Conservation (phyloP, 73 alveolate species). For the Blepharisma japonicum region DNA sequence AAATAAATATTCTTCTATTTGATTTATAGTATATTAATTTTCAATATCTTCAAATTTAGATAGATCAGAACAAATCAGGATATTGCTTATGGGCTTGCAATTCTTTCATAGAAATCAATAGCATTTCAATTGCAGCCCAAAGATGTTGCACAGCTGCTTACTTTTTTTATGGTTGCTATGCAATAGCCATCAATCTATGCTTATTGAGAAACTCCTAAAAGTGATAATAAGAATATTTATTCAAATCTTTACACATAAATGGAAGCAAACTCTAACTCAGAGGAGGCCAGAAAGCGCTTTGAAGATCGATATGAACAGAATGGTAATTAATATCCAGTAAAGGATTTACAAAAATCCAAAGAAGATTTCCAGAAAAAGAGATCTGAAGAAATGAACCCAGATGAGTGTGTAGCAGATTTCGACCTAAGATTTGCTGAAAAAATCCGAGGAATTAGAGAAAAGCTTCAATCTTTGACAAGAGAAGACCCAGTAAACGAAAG, state of each 20-base stretch:
- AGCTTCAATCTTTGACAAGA: conserved; percentile 30
- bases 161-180: too few relatives aligned
- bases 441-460: not conserved
- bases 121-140: too few relatives aligned
- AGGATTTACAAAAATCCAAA: conserved; percentile 24
- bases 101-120: too few relatives aligned
- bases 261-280: not conserved
- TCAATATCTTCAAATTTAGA: too few relatives aligned
- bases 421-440: conserved; percentile 33
- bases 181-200: too few relatives aligned
- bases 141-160: too few relatives aligned
- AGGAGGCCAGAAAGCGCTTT: conserved; percentile 4
- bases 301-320: conserved; percentile 20
- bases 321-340: conserved; percentile 15
- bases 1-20: too few relatives aligned
- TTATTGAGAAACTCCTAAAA: too few relatives aligned
- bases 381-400: conserved; percentile 43
- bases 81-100: too few relatives aligned
- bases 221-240: too few relatives aligned
- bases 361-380: conserved; percentile 2
- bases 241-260: not conserved
- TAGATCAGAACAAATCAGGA: too few relatives aligned
- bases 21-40: too few relatives aligned
- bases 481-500: conserved; percentile 37
- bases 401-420: conserved; percentile 35